These are phyloP conservation scores for Diplotaxis tenuifolia DNA, from an alignment of 345 rosid genomes.

Conservation along the genomic window DNA sequence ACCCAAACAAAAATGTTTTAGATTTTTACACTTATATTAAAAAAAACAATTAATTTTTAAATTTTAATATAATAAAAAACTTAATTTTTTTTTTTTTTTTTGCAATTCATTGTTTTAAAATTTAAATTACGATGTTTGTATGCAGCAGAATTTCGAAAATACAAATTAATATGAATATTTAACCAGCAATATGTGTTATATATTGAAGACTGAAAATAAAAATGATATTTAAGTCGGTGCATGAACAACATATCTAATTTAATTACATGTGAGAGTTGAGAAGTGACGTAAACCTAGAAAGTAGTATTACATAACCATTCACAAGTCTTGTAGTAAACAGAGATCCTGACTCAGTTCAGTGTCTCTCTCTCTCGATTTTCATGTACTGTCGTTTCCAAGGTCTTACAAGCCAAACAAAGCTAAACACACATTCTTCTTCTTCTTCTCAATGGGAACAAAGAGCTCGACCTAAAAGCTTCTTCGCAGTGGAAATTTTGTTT, in stretches of 20 bases:
- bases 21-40: no score
- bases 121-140: background rate
- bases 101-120: background rate
- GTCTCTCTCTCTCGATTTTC: slow-evolving; percentile 16
- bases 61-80: no score
- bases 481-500: background rate
- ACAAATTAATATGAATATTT: no score
- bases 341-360: slow-evolving; percentile 6
- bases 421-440: slow-evolving; percentile 6
- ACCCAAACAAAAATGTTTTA: background rate
- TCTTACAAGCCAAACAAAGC: background rate
- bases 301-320: background rate
- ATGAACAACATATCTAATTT: background rate
- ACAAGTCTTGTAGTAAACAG: slow-evolving; percentile 15
- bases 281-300: slow-evolving; percentile 26
- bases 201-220: background rate
- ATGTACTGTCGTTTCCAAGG: slow-evolving; percentile 26
- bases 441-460: background rate
- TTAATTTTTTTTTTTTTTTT: no score
- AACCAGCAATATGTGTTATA: background rate
- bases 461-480: background rate
- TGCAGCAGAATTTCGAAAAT: background rate
- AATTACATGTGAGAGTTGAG: background rate
- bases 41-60: no score
- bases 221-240: background rate